Evolutionary conservation across 139 green algal genomes (phyloP).

Genomic region (Micractinium sp.): DNA sequence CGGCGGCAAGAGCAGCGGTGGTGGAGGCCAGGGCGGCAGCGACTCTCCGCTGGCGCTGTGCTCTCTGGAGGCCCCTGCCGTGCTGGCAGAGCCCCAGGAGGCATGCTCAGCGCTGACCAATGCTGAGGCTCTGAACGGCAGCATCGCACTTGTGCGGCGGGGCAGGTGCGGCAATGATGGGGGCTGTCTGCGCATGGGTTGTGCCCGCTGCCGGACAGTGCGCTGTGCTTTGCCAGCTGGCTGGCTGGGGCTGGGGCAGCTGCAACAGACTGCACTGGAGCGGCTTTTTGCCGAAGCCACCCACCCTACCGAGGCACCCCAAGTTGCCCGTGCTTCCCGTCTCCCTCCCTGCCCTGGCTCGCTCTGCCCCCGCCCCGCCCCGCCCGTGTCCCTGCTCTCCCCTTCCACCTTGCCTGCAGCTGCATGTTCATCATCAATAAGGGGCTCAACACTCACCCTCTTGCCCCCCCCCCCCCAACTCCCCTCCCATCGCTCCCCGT

Average conservation of each 20-base stretch:
- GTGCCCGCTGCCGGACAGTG: background rate
- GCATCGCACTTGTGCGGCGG: slow-evolving; percentile 57
- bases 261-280: too few relatives aligned
- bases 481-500: background rate
- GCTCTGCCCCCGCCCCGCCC: too few relatives aligned
- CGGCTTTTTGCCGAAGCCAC: too few relatives aligned
- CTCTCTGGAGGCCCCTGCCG: slow-evolving; percentile 28
- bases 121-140: slow-evolving; percentile 26
- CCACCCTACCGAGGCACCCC: too few relatives aligned
- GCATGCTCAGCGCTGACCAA: slow-evolving; percentile 45
- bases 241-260: too few relatives aligned
- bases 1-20: background rate
- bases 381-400: too few relatives aligned
- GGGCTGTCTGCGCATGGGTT: background rate
- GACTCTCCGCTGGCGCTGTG: background rate
- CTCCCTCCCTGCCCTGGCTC: background rate
- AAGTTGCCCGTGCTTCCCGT: too few relatives aligned
- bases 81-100: slow-evolving; percentile 45
- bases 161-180: slow-evolving; percentile 30
- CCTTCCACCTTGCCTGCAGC: slow-evolving; percentile 3
- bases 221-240: too few relatives aligned
- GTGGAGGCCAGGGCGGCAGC: background rate
- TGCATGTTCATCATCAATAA: background rate
- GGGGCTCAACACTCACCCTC: background rate
- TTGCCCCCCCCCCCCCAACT: background rate